A percentile compares a stretch with the other conserved stretches of the same genome.
Conservation (phyloP, 352 stramenopile species). For the Phytophthora pisi region DNA sequence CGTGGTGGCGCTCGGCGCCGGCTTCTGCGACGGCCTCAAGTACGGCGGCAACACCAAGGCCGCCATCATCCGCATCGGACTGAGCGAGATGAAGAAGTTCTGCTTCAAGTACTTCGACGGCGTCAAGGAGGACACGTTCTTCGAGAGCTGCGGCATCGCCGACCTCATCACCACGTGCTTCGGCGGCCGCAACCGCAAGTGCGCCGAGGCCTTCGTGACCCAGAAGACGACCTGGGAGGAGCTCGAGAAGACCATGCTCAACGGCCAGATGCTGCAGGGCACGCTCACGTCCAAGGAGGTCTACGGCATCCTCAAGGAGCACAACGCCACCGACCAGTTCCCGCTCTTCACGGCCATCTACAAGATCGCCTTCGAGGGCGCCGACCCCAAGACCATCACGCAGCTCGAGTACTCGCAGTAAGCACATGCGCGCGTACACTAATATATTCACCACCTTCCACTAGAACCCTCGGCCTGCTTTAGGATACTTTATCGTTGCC, state of each 20-base stretch:
- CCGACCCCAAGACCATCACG: conserved; percentile 83
- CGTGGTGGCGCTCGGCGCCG: conserved; percentile 96
- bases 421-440: conserved; percentile 8
- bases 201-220: conserved; percentile 94
- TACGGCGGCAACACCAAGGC: conserved; percentile 98
- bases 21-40: conserved; percentile 95
- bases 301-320: conserved; percentile 89
- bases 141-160: conserved; percentile 96
- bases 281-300: conserved; percentile 95
- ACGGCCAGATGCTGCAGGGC: conserved; percentile 98
- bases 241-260: conserved; percentile 95
- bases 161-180: conserved; percentile 99
- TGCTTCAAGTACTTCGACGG: conserved; percentile 94
- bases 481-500: not conserved
- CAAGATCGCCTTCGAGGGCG: conserved; percentile 93
- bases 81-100: conserved; percentile 96
- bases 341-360: conserved; percentile 93
- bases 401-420: conserved; percentile 44
- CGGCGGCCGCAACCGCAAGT: conserved; percentile 96
- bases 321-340: conserved; percentile 87
- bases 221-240: conserved; percentile 83
- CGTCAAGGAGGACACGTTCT: conserved; percentile 94
- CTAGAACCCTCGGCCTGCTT: conserved; percentile 1
- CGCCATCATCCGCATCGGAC: conserved; percentile 94
- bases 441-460: conserved; percentile 27